Base-by-base conservation (phyloP, 768 basidiomycete genomes). In the Rhodotorula paludigena region DNA sequence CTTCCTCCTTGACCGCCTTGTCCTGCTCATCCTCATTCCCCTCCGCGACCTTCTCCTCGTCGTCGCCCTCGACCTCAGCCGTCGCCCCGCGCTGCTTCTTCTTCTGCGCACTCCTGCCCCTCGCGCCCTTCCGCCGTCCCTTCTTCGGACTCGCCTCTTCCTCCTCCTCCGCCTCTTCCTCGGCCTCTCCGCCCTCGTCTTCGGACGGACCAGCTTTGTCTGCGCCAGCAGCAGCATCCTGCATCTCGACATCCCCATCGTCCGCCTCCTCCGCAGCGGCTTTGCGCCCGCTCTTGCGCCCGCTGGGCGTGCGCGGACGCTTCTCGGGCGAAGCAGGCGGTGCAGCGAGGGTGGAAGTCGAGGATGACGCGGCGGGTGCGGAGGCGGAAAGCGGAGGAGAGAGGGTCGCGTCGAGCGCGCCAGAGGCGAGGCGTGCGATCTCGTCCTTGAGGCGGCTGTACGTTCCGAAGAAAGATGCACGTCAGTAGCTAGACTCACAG, bases 231-330 rank as follows among this genome's bases (percentile, higher is more conserved):
- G 35, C 33, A 23, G 45, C 25, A 25, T 15, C 47, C 47, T n/a
- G n/a, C n/a, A 12, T 28, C 47, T 48, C 23, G 42, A 42, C 42
- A 7, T 18, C 42, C 18, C 42, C 47, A 21, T 23, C 44, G 44
- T 11, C 44, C 47, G n/a, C 23, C 3, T 48, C n/a, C 42, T 39
- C 38, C 28, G 15, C 39, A 5, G 35, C 55, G 4, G 38, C 39
- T 15, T 48, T 48, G 47, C 47, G 47, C 47, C n/a, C 55, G 30
- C 55, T 56, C 55, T 56, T 55, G 36, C 53, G 55, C 55, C 35
- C 42, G 35, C 20, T 42, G 25, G 47, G 47, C 47, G 47, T 48
- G 14, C 23, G 47, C n/a, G 47, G n/a, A 28, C 47, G 47, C 47
- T 48, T 48, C 25, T 48, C 47, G 12, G n/a, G n/a, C 44, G 21